Base-by-base conservation (phyloP, 192 early-diverging fungal genomes). In the Pilobolus umbonatus region DNA sequence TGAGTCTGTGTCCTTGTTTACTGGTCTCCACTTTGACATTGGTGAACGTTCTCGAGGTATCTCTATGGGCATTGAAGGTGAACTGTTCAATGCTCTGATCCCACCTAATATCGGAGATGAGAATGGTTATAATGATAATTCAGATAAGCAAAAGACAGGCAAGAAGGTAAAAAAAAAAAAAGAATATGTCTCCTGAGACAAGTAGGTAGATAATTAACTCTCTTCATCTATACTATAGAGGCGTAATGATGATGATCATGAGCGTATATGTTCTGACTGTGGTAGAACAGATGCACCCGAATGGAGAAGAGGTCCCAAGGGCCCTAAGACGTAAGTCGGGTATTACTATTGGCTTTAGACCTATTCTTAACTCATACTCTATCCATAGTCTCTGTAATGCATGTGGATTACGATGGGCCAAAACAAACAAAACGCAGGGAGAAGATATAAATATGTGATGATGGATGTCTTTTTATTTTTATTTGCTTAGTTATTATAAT, bases 241-340 rank as follows among this genome's bases (percentile, higher is more conserved):
- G 48, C 36, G 39, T 15, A 47, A 34, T 10, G 44, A 57, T 6
- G 34, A 31, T 3, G 44, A 45, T 42, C 55, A 74, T 57, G 67
- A 76, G 55, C 55, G 69, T 47, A 73, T 76, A 9, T 76, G 74
- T 57, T 61, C 68, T 17, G 74, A 74, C 51, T 76, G 74, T 69
- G 72, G 71, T 24, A 74, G 67, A 42, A 67, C 62, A 7, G 72
- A 76, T 57, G 65, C 72, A 17, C 74, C 74, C 1, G 74, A 76
- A 67, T 76, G 74, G 70, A 56, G 70, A 51, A 57, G 59, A 52
- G 73, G 71, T 42, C 71, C 71, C 53, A 58, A 36, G 32, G 71
- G 71, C 5, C 67, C 71, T 40, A 73, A 73, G 24, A 73, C 71
- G 71, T 73, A 64, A 32, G 69, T 15, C 14, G 5, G 1, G 4